phyloP scores from a whole-genome alignment of 2,329 filamentous ascomycete genomes.

The Paraphaeosphaeria minitans region DNA sequence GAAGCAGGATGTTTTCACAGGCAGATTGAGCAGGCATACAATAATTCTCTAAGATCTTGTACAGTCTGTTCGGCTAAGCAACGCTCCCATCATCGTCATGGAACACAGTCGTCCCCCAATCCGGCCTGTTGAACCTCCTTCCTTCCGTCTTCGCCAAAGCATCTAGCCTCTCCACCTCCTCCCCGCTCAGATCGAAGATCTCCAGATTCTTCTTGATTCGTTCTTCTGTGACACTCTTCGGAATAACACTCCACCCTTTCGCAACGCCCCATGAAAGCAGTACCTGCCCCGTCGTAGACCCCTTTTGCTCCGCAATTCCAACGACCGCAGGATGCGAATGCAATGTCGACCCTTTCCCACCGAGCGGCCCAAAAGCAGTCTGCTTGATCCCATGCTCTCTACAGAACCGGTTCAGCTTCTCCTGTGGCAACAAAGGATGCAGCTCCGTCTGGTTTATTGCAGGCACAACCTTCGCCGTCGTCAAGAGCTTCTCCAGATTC shows the following conservation, averaged over 20 bases:
- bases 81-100: conserved; percentile 45
- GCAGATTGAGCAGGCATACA: too few relatives aligned
- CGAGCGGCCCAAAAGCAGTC: conserved; percentile 74
- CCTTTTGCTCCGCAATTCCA: conserved; percentile 65
- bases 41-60: too few relatives aligned
- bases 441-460: conserved; percentile 82
- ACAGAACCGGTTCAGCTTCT: conserved; percentile 68
- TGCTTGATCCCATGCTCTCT: conserved; percentile 71
- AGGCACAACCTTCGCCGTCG: conserved; percentile 64
- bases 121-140: conserved; percentile 53
- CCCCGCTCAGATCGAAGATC: conserved; percentile 16
- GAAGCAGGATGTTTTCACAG: too few relatives aligned
- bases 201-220: conserved; percentile 19
- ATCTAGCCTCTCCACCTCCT: conserved; percentile 24
- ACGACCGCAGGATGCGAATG: conserved; percentile 59
- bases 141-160: conserved; percentile 43
- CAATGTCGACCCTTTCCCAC: conserved; percentile 30
- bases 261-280: conserved; percentile 81
- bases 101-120: conserved; percentile 54
- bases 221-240: conserved; percentile 22
- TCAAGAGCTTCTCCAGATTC: conserved; percentile 72
- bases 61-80: neutral
- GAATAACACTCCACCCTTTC: conserved; percentile 33
- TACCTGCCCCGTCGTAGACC: conserved; percentile 73
- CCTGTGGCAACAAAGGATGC: conserved; percentile 57